phyloP scores from a whole-genome alignment of 192 early-diverging fungal genomes.

The Linderina pennispora region DNA sequence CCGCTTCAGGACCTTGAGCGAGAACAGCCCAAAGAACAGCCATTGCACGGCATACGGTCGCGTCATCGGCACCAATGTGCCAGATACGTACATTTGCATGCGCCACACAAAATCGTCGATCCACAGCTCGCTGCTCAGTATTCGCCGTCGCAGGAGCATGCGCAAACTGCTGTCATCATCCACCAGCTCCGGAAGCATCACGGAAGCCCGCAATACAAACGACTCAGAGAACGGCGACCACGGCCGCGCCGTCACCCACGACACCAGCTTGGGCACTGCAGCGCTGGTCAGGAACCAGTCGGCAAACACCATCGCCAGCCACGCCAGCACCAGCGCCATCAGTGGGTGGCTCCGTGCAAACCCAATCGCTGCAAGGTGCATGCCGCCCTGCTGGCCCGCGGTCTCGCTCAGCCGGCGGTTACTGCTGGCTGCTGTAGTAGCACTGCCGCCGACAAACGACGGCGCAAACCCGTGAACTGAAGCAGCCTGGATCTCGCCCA shows the following conservation, averaged over 20 bases:
- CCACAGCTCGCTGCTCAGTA: conserved; percentile 15
- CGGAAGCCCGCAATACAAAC: conserved; percentile 9
- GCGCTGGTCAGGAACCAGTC: conserved; percentile 35
- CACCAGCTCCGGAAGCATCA: conserved; percentile 1
- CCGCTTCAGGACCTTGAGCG: conserved; percentile 5
- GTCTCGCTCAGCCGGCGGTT: too few relatives aligned
- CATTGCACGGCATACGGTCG: conserved; percentile 23
- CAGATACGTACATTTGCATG: conserved; percentile 8
- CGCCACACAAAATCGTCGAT: conserved; percentile 21
- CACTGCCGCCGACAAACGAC: conserved; percentile 5
- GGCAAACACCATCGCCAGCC: conserved; percentile 11
- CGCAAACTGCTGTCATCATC: background rate
- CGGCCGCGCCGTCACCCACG: conserved; percentile 11
- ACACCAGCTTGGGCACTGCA: conserved; percentile 12
- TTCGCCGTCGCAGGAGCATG: background rate
- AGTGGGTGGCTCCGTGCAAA: conserved; percentile 26
- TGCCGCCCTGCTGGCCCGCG: too few relatives aligned
- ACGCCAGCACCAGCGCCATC: conserved; percentile 10
- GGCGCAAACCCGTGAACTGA: too few relatives aligned
- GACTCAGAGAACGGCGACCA: conserved; percentile 19
- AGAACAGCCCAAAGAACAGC: conserved; percentile 19
- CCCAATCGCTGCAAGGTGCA: background rate
- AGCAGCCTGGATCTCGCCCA: too few relatives aligned
- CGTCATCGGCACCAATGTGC: conserved; percentile 11
- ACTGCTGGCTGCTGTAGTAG: background rate